These are phyloP conservation scores for Auriscalpium orientale DNA, from an alignment of 768 basidiomycete genomes.

Conservation along the genomic window DNA sequence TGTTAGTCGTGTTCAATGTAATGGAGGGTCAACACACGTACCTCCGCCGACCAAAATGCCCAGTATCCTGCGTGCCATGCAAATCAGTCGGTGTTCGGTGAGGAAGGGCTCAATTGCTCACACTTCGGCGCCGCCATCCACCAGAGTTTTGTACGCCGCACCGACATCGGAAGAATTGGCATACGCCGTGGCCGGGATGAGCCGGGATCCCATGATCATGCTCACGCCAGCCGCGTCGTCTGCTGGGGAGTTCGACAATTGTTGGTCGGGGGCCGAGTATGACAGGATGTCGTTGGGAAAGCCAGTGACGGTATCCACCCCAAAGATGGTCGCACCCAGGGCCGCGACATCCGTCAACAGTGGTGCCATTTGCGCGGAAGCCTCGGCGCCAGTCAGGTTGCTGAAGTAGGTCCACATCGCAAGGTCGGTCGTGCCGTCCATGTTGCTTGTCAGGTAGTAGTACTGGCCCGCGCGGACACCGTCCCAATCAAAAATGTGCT, in stretches of 20 bases:
- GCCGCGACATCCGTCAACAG: too few species aligned
- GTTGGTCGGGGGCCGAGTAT: not conserved
- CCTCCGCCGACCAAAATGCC: slow-evolving; percentile 14
- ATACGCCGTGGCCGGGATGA: slow-evolving; percentile 4
- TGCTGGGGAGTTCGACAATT: not conserved
- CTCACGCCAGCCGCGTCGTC: slow-evolving; percentile 7
- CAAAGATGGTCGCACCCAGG: too few species aligned
- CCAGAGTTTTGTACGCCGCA: slow-evolving; percentile 2
- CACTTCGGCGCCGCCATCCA: not conserved
- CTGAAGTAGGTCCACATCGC: slow-evolving; percentile 25
- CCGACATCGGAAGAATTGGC: not conserved
- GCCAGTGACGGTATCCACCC: not conserved
- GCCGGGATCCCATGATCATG: slow-evolving; percentile 7
- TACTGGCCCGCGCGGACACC: slow-evolving; percentile 12
- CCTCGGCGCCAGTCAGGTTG: not conserved
- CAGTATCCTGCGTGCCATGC: too few species aligned
- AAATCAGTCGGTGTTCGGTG: too few species aligned
- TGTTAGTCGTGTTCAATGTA: too few species aligned
- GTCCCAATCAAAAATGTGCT: slow-evolving; percentile 31
- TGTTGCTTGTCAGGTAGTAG: slow-evolving; percentile 2
- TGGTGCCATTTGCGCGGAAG: too few species aligned
- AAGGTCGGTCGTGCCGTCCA: slow-evolving; percentile 9
- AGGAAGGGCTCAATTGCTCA: not conserved
- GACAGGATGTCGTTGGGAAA: not conserved
- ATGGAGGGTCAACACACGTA: too few species aligned